Base-by-base conservation (phyloP, 495 filamentous ascomycete species). In the Penicillium angulare region DNA sequence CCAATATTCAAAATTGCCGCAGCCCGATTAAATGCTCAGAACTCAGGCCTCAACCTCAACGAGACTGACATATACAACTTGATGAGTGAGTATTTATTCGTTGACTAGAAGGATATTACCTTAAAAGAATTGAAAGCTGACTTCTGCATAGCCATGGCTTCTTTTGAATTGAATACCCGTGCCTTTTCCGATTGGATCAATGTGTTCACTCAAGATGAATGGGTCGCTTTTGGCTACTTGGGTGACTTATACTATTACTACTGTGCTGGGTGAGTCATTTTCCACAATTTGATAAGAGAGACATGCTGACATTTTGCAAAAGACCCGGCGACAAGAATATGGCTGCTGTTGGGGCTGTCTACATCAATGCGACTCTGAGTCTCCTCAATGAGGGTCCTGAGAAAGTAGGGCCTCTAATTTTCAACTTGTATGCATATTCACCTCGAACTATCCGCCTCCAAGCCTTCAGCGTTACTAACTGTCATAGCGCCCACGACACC, bases 161-260 rank as follows among this genome's bases (percentile, higher is more conserved):
- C 76, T n/a, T 82, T 79, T 41, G 79, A 82, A 57, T 71, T 68
- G 0, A 74, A 69, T n/a, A 73, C 72, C 1, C 69, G 74, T 33
- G 74, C 73, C 12, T 64, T 45, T 34, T 79, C 73, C 27, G 59
- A 61, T 17, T 82, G 79, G 77, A 79, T 78, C 48, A 60, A 71
- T 44, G 69, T 77, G 27, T 82, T 82, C 60, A 78, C 76, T 7
- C 67, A 67, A 39, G 61, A 73, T 10, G 78, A 82, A 47, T 80
- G 77, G 76, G 50, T 66, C 9, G 56, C 58, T 24, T 82, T 79
- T 55, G 76, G 77, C 52, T 82, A 82, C 45, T 71, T 71, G 13
- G 62, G 76, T 29, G 77, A 82, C 50, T 39, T 82, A 16, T 55
- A 72, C 7, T 79, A 79, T 59, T 82, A 77, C 58, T 81, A 82